phyloP scores from a whole-genome alignment of 208 protist species.

The Trypanosoma theileri region DNA sequence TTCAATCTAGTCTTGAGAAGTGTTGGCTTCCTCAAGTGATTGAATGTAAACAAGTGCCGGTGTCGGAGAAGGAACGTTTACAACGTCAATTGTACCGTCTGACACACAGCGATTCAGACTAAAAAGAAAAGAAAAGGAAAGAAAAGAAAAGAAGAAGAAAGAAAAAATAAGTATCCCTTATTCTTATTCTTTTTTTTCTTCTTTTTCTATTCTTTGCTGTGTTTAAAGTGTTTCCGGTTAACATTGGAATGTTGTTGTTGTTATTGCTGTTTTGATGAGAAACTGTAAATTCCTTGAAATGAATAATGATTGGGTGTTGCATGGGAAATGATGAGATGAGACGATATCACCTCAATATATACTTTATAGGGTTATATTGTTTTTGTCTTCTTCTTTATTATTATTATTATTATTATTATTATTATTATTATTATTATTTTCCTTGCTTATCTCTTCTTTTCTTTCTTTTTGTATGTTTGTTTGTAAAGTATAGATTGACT shows the following conservation, averaged over 20 bases:
- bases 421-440: slow-evolving; percentile 5
- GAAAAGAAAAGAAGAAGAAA: slow-evolving; percentile 8
- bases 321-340: no score
- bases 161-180: slow-evolving; percentile 7
- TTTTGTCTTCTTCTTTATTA: slow-evolving; percentile 5
- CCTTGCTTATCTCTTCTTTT: slow-evolving; percentile 9
- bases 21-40: slow-evolving; percentile 53
- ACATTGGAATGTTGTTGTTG: no score
- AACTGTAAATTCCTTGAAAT: no score
- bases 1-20: slow-evolving; percentile 44
- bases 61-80: slow-evolving; percentile 60
- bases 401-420: background rate
- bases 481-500: background rate
- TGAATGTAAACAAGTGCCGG: slow-evolving; percentile 39
- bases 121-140: background rate
- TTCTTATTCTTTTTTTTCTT: slow-evolving; percentile 18
- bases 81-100: slow-evolving; percentile 50
- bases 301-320: no score
- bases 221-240: no score
- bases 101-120: slow-evolving; percentile 87
- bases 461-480: background rate
- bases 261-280: no score
- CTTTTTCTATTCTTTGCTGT: slow-evolving; percentile 1
- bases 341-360: no score
- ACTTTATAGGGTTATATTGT: background rate